Base-by-base conservation (phyloP, 2,329 filamentous ascomycete species). In the Lecanicillium sp. region DNA sequence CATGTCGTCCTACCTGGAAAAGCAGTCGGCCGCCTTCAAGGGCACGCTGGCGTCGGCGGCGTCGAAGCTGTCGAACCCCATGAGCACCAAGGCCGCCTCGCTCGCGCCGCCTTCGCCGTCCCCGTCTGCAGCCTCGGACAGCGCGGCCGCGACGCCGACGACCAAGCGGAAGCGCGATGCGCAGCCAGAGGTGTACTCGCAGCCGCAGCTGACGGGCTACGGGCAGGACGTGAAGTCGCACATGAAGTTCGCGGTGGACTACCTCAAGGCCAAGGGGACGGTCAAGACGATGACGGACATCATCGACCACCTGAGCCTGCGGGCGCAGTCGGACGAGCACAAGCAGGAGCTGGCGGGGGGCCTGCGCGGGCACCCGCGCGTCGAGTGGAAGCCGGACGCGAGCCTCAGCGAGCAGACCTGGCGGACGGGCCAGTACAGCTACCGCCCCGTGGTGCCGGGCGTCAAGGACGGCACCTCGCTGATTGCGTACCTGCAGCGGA, bases 211-310 rank as follows among this genome's bases (percentile, higher is more conserved):
- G 60, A 87, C 82, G 14, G 85, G 84, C 61, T 87, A 84, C 44
- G 89, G 90, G 56, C 77, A 77, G 51, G 85, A 91, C 65, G 82
- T 93, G 64, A 84, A 89, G 72, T 94, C 90, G 11, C 87, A 95
- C 65, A 84, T 96, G 62, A 80, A 86, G 50, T 95, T 90, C 68
- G 88, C 89, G 17, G 83, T 95, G 62, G 82, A 90, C 53, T 87
- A 89, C 63, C 80, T 95, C 51, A 84, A 84, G 68, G 80, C 80
- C 54, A 81, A 84, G 62, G 79, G 79, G 50, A 70, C 81, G 52
- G 70, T 85, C 48, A 79, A 90, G 62, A 78, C 77, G 29, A 86
- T 94, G 51, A 71, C 78, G 41, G 85, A 91, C 54, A 84, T 96
- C 56, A 78, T 93, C 57, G 79, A 83, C 57, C 93, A 93, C 64